phyloP scores from a whole-genome alignment of 2,329 filamentous ascomycete species.

The Talaromyces sp. region DNA sequence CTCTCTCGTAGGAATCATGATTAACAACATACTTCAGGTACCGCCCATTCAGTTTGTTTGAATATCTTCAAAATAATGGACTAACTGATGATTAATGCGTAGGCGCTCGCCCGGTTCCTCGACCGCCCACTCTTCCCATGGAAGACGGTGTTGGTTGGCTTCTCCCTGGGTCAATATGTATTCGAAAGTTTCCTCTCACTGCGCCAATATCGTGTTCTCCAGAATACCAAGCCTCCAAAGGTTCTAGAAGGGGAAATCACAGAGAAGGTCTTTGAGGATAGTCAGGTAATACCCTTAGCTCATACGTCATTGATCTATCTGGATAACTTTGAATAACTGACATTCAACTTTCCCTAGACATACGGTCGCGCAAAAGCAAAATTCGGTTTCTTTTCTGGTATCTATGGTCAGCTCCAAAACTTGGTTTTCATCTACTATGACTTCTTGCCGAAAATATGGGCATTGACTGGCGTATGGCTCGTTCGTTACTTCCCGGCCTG shows the following conservation, averaged over 20 bases:
- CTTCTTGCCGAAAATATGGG: constrained; percentile 87
- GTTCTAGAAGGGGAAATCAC: constrained; percentile 85
- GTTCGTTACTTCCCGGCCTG: constrained; percentile 69
- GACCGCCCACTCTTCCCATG: constrained; percentile 93
- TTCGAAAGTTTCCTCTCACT: constrained; percentile 86
- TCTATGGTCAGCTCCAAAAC: constrained; percentile 86
- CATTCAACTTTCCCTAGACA: constrained; percentile 48
- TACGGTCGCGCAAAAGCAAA: constrained; percentile 95
- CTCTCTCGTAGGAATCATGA: constrained; percentile 10
- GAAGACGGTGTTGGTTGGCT: constrained; percentile 94
- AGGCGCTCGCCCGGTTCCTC: constrained; percentile 75
- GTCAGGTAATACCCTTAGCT: constrained; percentile 56
- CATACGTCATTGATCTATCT: background rate
- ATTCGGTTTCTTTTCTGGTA: constrained; percentile 74
- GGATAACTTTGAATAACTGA: background rate
- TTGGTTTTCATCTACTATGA: constrained; percentile 86
- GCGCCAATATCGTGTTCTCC: constrained; percentile 84
- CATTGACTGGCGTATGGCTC: constrained; percentile 71
- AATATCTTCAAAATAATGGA: background rate
- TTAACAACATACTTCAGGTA: constrained; percentile 12
- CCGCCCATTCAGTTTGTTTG: background rate
- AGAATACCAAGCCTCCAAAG: constrained; percentile 75
- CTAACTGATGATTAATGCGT: constrained; percentile 10
- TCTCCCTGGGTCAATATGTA: constrained; percentile 85
- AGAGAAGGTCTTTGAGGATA: constrained; percentile 88